These are phyloP conservation scores for Schizothecium vesticola DNA, from an alignment of 495 filamentous ascomycete species.

Conservation along the genomic window DNA sequence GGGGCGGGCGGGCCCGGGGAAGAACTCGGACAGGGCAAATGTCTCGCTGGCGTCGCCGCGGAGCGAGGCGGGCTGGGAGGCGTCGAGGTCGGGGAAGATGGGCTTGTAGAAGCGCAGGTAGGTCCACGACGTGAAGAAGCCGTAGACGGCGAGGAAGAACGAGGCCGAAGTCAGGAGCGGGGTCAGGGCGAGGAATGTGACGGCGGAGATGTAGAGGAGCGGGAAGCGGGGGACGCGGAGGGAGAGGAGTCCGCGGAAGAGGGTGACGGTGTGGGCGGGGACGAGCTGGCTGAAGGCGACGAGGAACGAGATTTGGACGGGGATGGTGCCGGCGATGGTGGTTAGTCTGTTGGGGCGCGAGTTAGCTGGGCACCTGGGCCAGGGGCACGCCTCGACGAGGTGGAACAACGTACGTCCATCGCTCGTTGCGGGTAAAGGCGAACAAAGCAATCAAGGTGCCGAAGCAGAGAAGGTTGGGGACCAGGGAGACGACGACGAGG, in stretches of 20 bases:
- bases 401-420: conserved; percentile 57
- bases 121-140: conserved; percentile 85
- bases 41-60: conserved; percentile 91
- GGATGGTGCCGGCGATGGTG: conserved; percentile 80
- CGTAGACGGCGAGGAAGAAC: conserved; percentile 71
- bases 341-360: conserved; percentile 48
- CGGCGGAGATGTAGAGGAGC: conserved; percentile 72
- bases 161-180: conserved; percentile 81
- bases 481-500: conserved; percentile 65
- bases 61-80: conserved; percentile 57
- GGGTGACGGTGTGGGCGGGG: conserved; percentile 93
- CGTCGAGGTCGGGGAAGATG: conserved; percentile 56
- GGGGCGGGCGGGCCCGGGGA: conserved; percentile 79
- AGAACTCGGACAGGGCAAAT: conserved; percentile 91
- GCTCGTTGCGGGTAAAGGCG: conserved; percentile 60
- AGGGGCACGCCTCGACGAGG: background rate
- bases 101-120: conserved; percentile 93
- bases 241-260: conserved; percentile 81
- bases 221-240: conserved; percentile 89
- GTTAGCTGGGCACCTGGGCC: background rate
- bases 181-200: conserved; percentile 71
- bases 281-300: conserved; percentile 98
- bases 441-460: conserved; percentile 66
- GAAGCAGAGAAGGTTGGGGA: conserved; percentile 75
- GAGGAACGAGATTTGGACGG: conserved; percentile 88